These are phyloP conservation scores for Saccharomyces hybrid DNA, from an alignment of 1,139 yeast species.

Conservation along the genomic window DNA sequence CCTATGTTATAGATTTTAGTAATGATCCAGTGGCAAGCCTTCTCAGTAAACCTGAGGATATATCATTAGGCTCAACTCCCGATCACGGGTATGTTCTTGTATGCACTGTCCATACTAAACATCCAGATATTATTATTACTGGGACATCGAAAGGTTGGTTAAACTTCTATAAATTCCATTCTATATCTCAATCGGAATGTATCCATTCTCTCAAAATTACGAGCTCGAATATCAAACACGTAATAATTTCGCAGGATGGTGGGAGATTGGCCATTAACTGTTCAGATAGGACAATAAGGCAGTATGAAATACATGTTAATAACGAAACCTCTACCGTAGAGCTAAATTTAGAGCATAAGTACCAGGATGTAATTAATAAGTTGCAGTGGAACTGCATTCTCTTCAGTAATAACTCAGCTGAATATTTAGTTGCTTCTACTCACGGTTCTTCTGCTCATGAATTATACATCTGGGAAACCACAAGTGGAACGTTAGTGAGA, in stretches of 20 bases:
- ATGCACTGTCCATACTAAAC: slow-evolving; percentile 28
- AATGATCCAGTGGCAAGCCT: slow-evolving; percentile 35
- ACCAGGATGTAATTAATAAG: slow-evolving; percentile 84
- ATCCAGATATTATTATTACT: slow-evolving; percentile 46
- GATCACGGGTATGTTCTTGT: slow-evolving; percentile 30
- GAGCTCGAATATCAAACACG: slow-evolving; percentile 63
- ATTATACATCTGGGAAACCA: slow-evolving; percentile 88
- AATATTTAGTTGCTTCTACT: slow-evolving; percentile 81
- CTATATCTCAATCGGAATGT: slow-evolving; percentile 20
- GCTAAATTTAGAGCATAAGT: slow-evolving; percentile 68
- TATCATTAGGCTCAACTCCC: slow-evolving; percentile 1
- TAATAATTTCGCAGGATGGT: slow-evolving; percentile 60
- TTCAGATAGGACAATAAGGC: slow-evolving; percentile 77
- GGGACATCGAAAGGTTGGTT: slow-evolving; percentile 83
- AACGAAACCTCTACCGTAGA: slow-evolving; percentile 33
- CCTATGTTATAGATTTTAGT: slow-evolving; percentile 43
- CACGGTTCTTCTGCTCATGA: slow-evolving; percentile 83
- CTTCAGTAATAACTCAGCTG: slow-evolving; percentile 67
- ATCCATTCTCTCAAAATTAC: slow-evolving; percentile 51
- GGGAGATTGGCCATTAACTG: slow-evolving; percentile 68
- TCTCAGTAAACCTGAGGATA: slow-evolving; percentile 30
- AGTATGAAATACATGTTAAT: slow-evolving; percentile 41
- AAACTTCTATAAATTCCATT: slow-evolving; percentile 37
- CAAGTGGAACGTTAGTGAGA: slow-evolving; percentile 77
- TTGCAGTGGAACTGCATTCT: slow-evolving; percentile 83